Percentiles rank a stretch among this genome's conserved stretches.
Evolutionary conservation across 371 early-diverging fungal genomes (phyloP).

Genomic region (Lichtheimia ramosa): DNA sequence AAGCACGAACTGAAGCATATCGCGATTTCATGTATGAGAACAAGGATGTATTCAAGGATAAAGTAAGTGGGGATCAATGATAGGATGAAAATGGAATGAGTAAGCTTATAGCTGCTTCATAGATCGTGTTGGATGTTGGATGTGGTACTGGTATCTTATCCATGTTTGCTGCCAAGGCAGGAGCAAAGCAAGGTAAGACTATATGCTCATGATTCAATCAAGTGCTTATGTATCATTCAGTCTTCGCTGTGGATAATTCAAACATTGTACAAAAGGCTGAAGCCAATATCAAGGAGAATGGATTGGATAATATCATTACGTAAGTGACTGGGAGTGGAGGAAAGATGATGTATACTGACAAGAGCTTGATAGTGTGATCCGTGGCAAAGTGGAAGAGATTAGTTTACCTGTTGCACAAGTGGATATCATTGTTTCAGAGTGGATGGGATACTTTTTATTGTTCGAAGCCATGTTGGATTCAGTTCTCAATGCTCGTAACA

Average conservation of each 20-base stretch:
- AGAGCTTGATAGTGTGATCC: constrained; percentile 40
- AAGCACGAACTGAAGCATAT: constrained; percentile 80
- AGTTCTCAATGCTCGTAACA: constrained; percentile 82
- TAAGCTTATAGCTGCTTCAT: neutral
- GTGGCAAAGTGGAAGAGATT: constrained; percentile 87
- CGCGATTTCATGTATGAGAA: constrained; percentile 82
- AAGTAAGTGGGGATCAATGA: constrained; percentile 40
- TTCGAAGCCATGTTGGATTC: constrained; percentile 92
- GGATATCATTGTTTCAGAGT: constrained; percentile 89
- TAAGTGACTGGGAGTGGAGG: constrained; percentile 13
- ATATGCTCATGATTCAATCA: no score
- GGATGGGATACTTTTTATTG: constrained; percentile 92
- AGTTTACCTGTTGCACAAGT: constrained; percentile 75
- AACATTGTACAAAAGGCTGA: constrained; percentile 84
- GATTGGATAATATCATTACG: constrained; percentile 70
- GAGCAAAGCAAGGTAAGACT: constrained; percentile 23
- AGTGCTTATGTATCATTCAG: constrained; percentile 19
- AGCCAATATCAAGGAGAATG: constrained; percentile 77
- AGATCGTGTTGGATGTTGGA: constrained; percentile 69
- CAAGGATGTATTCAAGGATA: constrained; percentile 83
- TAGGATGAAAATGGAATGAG: neutral
- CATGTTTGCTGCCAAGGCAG: constrained; percentile 97
- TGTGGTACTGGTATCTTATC: constrained; percentile 97
- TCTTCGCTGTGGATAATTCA: constrained; percentile 85
- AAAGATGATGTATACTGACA: neutral